Evolutionary conservation across 139 green algal genomes (phyloP), one percentile per base, ranked within the genome.

Genomic region (Asterochloris sp.): DNA sequence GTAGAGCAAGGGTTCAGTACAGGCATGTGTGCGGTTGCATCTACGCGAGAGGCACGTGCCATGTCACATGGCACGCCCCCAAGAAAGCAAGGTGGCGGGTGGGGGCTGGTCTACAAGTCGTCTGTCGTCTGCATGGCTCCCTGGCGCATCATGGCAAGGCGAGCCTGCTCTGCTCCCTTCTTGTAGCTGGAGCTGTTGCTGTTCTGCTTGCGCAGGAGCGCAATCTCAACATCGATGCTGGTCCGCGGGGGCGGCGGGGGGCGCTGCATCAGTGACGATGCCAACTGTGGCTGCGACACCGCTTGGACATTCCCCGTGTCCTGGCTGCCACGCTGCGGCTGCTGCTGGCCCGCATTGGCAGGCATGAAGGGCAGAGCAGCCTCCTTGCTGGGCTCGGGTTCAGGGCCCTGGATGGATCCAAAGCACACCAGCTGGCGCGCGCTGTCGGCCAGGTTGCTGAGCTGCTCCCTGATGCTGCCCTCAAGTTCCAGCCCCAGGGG

Each of bases 191-290:
- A 61, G n/a, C 68, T 80, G 76, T 80, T 80, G 61, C 60, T 80
- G 60, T 80, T 80, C 60, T 80, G 76, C 24, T 47, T 80, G 8
- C 76, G 76, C 1, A 80, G 68, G 23, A 69, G 60, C 24, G 76
- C 68, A 61, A 80, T 54, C 76, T 80, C 76, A 69, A 47, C 47
- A 23, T 61, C 76, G 68, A 80, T 80, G 60, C 76, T 80, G 23
- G 76, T 69, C 11, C 60, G 21, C 54, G 38, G 38, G 38, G 38
- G 38, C 4, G 38, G 38, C 38, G 38, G 38, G 38, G 38, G 69
- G 76, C 24, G 60, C 76, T 10, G 60, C 76, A 47, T 69, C 60
- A 47, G 68, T 13, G 14, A 69, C n/a, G 60, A 69, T 80, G 76
- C 60, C 23, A 69, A 60, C 76, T 21, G 67, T 80, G 47, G 23